Base-by-base conservation (phyloP, 2,329 filamentous ascomycete genomes). In the Parascedosporium putredinis region DNA sequence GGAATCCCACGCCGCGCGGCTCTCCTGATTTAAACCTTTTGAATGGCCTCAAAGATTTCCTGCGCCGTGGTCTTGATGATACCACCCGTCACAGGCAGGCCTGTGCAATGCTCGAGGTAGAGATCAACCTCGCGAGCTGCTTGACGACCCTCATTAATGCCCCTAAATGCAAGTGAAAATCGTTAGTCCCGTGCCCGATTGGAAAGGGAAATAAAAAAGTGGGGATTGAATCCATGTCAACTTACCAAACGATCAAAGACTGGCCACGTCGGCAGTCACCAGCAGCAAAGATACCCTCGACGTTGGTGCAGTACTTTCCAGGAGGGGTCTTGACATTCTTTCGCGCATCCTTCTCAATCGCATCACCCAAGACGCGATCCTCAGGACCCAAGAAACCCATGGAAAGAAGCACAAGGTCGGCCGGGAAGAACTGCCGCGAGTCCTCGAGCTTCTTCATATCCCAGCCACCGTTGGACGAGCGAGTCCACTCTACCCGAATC, bases 351-450 rank as follows among this genome's bases (percentile, higher is more conserved):
- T 89, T 89, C 70, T 96, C 90, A 55, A 97, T 84, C 36, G 86
- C 78, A n/a, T 88, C 83, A 47, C 87, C 88, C 36, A 96, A 77
- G 34, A 95, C 82, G 56, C 88, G 85, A 57, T 87, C 87, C 71
- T 97, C 91, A 5, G 90, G 90, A 8, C 91, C 91, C 55, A 96
- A 71, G 84, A 97, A 97, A 63, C 91, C 91, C 91, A 97, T 96
- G 47, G 91, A 95, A 45, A 97, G 75, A 42, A 96, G 79, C 42
- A 97, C 90, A 36, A 97, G 79, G 62, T 97, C 91, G 24, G 91
- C 91, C 33, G 88, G 88, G 84, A 96, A 96, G 77, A 94, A 94
- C 64, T 96, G 83, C 72, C 95, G 86, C 54, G 86, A 91, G 33
- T 87, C 89, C 57, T 95, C 90, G 27, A 95, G 76, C 67, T 95